Evolutionary conservation across 495 filamentous ascomycete species (phyloP).

Genomic region (Tirmania nivea): DNA sequence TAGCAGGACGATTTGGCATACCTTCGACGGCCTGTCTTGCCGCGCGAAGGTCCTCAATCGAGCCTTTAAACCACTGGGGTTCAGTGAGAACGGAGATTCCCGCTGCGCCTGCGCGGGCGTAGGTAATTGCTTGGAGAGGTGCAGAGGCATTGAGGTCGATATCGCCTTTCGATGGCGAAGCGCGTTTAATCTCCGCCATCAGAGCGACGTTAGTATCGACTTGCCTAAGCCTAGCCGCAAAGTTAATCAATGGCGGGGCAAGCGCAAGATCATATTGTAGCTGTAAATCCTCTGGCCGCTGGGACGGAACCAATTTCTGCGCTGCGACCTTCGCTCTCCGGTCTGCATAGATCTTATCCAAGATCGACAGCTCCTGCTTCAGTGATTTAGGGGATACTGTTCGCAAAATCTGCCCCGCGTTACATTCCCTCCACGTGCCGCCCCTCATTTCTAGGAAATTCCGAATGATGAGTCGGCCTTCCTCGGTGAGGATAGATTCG

Average conservation of each 20-base stretch:
- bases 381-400: conserved; percentile 9
- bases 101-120: conserved; percentile 83
- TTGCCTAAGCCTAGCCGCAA: conserved; percentile 53
- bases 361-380: conserved; percentile 29
- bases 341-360: conserved; percentile 79
- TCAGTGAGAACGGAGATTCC: conserved; percentile 95
- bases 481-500: conserved; percentile 81
- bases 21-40: conserved; percentile 73
- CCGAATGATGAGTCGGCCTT: conserved; percentile 69
- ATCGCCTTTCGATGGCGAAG: conserved; percentile 86
- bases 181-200: conserved; percentile 93
- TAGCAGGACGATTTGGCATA: conserved; percentile 74
- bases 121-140: conserved; percentile 71
- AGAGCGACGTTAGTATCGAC: conserved; percentile 37
- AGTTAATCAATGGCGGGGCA: conserved; percentile 64
- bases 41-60: conserved; percentile 74
- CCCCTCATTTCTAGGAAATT: conserved; percentile 76
- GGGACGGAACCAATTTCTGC: conserved; percentile 72
- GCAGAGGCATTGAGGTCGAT: conserved; percentile 76
- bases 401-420: conserved; percentile 25
- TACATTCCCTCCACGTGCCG: conserved; percentile 76
- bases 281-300: conserved; percentile 66
- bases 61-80: conserved; percentile 96
- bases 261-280: conserved; percentile 65
- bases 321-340: conserved; percentile 53